These are phyloP conservation scores for Rhizopogon vesiculosus DNA, from an alignment of 768 basidiomycete genomes.

Conservation along the genomic window DNA sequence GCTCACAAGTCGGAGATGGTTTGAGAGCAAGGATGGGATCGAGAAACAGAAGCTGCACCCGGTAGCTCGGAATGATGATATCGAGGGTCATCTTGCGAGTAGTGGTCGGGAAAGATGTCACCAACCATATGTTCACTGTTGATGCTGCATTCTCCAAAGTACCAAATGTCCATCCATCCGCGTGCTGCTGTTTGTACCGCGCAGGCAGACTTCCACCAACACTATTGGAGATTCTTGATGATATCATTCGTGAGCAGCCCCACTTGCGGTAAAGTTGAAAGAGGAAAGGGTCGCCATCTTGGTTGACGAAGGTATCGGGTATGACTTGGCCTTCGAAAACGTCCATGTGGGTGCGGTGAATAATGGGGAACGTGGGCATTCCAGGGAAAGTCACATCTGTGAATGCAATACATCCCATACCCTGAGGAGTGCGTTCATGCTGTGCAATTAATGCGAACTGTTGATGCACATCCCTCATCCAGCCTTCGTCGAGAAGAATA, in stretches of 20 bases:
- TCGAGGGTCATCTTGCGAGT: constrained; percentile 45
- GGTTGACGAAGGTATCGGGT: constrained; percentile 50
- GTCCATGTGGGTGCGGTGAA: constrained; percentile 52
- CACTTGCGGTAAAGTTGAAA: constrained; percentile 59
- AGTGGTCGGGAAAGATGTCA: constrained; percentile 11
- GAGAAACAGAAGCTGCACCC: constrained; percentile 43
- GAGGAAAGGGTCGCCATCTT: constrained; percentile 55
- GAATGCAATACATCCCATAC: constrained; percentile 56
- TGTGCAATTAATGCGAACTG: constrained; percentile 34
- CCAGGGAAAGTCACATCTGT: constrained; percentile 51
- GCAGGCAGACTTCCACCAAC: constrained; percentile 43
- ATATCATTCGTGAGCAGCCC: constrained; percentile 44
- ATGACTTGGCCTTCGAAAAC: constrained; percentile 48
- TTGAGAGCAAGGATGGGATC: constrained; percentile 40
- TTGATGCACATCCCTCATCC: constrained; percentile 40
- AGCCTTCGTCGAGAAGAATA: constrained; percentile 42
- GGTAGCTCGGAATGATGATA: constrained; percentile 52
- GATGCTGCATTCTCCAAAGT: constrained; percentile 38
- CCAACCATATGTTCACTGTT: constrained; percentile 33
- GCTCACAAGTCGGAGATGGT: constrained; percentile 35
- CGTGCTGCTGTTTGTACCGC: constrained; percentile 43
- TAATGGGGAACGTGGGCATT: constrained; percentile 58
- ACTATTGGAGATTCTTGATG: constrained; percentile 35
- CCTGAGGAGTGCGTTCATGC: constrained; percentile 29
- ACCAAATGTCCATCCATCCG: constrained; percentile 44